Evolutionary conservation across 139 green algal species (phyloP), one percentile per base, ranked within the genome.

Genomic region (Picochlorum sp.): DNA sequence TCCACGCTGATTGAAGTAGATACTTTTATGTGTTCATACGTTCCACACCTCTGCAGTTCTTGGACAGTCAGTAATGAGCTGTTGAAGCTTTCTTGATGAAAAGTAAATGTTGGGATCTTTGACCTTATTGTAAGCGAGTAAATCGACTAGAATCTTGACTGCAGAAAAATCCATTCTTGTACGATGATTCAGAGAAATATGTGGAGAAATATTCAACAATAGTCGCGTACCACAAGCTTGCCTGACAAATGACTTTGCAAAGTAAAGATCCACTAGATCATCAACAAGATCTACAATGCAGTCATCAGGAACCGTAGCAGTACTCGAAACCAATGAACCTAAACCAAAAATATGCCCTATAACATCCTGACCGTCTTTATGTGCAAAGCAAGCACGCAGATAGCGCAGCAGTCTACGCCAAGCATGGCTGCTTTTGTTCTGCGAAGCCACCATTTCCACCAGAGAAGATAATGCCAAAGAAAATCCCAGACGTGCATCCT

Each of bases 401-500:
- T 26, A 47, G 22, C 18, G 22, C 39, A 47, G 39, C 39, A 47
- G 22, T n/a, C 20, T 47, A n/a, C 10, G 20, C n/a, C n/a, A n/a
- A n/a, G n/a, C n/a, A 47, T 26, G 18, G 22, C 45, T 55, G 22
- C 39, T n/a, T n/a, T 47, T 14, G 18, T 26, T n/a, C 39, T 47
- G 20, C 39, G 7, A 6, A n/a, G 10, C 7, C 20, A 47, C 39
- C 20, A 47, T 16, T 7, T n/a, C 12, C 39, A 89, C 66, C 24
- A 75, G 37, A 14, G 60, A 45, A 7, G 79, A 61, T 16, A 94
- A 67, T 3, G 82, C 84, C 20, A 88, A 70, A 3, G 82, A 74
- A 76, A 86, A 93, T 56, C 86, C 86, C 63, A 93, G 86, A 10
- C 86, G 72, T 0, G 86, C 85, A n/a, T 67, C 85, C 22, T 76